phyloP scores from a whole-genome alignment of 805 yeast species.

The Candida ascalaphidarum region DNA sequence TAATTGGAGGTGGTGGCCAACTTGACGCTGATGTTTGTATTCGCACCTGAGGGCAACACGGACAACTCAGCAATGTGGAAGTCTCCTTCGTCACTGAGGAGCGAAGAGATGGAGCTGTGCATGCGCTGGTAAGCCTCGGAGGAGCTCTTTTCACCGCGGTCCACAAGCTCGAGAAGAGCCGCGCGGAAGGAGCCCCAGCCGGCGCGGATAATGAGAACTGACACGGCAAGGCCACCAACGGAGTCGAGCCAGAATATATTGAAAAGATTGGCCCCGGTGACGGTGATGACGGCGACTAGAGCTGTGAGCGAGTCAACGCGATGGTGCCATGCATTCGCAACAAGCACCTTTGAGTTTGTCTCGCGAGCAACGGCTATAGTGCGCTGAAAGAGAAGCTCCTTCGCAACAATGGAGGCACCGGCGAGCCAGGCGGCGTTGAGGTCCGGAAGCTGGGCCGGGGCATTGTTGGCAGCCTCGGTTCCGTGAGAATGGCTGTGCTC shows the following conservation, averaged over 20 bases:
- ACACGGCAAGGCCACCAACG: slow-evolving; percentile 83
- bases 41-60: slow-evolving; percentile 52
- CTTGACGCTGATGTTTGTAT: slow-evolving; percentile 31
- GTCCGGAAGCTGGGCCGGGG: slow-evolving; percentile 27
- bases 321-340: slow-evolving; percentile 99
- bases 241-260: slow-evolving; percentile 83
- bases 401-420: slow-evolving; percentile 73
- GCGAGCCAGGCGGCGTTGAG: slow-evolving; percentile 97
- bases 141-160: slow-evolving; percentile 48
- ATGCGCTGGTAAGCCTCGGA: slow-evolving; percentile 42
- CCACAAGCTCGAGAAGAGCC: slow-evolving; percentile 72
- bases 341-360: slow-evolving; percentile 78
- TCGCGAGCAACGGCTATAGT: slow-evolving; percentile 73
- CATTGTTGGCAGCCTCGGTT: not conserved
- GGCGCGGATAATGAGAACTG: slow-evolving; percentile 72
- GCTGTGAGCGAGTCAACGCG: slow-evolving; percentile 91
- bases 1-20: slow-evolving; percentile 17
- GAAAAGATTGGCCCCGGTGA: slow-evolving; percentile 74
- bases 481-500: slow-evolving; percentile 21
- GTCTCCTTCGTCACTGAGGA: slow-evolving; percentile 20
- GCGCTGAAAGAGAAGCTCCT: slow-evolving; percentile 81
- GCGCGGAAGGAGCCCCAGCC: slow-evolving; percentile 68
- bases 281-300: slow-evolving; percentile 80
- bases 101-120: slow-evolving; percentile 27
- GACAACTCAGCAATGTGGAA: slow-evolving; percentile 32